Conservation (phyloP, 139 green algal genomes). For the Coelastrella sp. region DNA sequence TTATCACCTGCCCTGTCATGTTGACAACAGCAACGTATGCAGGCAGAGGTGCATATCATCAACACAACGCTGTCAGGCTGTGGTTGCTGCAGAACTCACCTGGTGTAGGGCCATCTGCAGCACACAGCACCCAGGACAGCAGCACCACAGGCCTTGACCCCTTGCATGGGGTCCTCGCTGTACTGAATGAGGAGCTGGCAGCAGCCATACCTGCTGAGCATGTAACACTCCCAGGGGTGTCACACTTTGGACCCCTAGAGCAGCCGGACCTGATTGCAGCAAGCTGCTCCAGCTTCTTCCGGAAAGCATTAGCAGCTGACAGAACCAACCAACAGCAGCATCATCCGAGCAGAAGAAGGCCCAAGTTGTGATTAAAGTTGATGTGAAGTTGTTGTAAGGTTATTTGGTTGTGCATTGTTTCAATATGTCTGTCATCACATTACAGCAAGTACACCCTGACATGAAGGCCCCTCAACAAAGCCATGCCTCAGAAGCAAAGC, state of each 20-base stretch:
- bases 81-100: slow-evolving; percentile 17
- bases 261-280: neutral
- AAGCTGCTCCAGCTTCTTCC: neutral
- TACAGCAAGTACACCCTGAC: no score
- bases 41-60: neutral
- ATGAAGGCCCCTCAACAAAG: no score
- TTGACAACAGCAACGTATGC: neutral
- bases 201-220: neutral
- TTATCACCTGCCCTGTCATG: neutral
- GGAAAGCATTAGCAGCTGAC: neutral
- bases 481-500: no score
- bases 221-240: neutral
- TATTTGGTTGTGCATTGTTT: no score
- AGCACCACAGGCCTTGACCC: neutral
- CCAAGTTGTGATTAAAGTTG: no score
- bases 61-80: neutral
- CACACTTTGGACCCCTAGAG: slow-evolving; percentile 44
- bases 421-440: no score
- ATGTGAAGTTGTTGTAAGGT: no score
- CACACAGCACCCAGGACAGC: neutral
- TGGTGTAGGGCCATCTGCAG: neutral
- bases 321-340: no score
- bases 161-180: slow-evolving; percentile 20
- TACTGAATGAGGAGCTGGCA: slow-evolving; percentile 28
- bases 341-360: no score